Percentiles rank a stretch among this genome's conserved stretches.
These are phyloP conservation scores for Moringa oleifera DNA, from an alignment of 345 rosid species.

Conservation along the genomic window DNA sequence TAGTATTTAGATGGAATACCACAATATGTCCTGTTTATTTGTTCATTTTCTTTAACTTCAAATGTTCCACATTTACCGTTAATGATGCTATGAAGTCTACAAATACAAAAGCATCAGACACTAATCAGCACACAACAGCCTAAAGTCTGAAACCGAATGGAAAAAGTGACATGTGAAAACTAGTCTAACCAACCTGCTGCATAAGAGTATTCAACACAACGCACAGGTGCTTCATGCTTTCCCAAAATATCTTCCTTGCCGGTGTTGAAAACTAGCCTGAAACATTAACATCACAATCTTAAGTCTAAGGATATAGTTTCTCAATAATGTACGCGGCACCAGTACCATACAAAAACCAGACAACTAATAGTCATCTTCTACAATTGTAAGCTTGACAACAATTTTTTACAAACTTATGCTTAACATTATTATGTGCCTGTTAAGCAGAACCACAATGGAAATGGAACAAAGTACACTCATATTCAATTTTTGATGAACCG, in stretches of 20 bases:
- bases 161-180: not conserved
- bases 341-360: not conserved
- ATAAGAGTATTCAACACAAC: slow-evolving; percentile 92
- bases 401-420: too few species aligned
- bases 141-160: not conserved
- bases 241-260: slow-evolving; percentile 88
- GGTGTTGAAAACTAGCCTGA: slow-evolving; percentile 76
- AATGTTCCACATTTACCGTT: too few species aligned
- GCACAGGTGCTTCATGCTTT: slow-evolving; percentile 81
- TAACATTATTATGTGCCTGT: too few species aligned
- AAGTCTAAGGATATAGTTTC: not conserved
- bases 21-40: too few species aligned
- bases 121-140: not conserved
- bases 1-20: too few species aligned
- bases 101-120: not conserved
- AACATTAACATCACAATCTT: slow-evolving; percentile 15
- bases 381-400: not conserved
- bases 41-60: too few species aligned
- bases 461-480: not conserved
- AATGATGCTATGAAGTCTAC: too few species aligned
- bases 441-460: not conserved
- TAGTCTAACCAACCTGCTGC: slow-evolving; percentile 62
- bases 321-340: not conserved
- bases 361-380: not conserved
- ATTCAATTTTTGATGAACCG: not conserved